Percentiles rank a stretch among this genome's conserved stretches.
phyloP scores from a whole-genome alignment of 176 grass and related monocot genomes.

The Tuctoria greenei region DNA sequence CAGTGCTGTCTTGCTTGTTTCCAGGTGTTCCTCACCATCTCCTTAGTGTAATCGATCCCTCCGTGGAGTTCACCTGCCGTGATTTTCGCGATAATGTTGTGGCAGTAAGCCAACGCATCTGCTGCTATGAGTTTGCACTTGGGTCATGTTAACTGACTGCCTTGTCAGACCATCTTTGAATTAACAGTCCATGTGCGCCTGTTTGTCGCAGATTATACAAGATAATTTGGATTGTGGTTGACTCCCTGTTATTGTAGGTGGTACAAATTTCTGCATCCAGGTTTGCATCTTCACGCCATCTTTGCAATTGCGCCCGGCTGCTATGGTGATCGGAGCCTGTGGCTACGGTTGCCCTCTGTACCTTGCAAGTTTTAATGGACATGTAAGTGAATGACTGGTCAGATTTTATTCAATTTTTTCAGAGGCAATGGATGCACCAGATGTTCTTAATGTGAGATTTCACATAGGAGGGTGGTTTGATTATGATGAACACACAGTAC shows the following conservation, averaged over 20 bases:
- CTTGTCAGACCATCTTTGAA: neutral
- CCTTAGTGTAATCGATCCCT: conserved; percentile 68
- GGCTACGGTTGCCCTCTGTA: too few relatives aligned
- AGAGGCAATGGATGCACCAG: too few relatives aligned
- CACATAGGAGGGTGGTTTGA: too few relatives aligned
- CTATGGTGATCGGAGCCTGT: too few relatives aligned
- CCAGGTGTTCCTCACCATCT: conserved; percentile 85
- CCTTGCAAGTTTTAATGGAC: too few relatives aligned
- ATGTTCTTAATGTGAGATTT: too few relatives aligned
- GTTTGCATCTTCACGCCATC: conserved; percentile 29
- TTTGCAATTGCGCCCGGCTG: too few relatives aligned
- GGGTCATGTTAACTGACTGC: conserved; percentile 7
- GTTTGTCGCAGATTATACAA: conserved; percentile 63
- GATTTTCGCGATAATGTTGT: conserved; percentile 66
- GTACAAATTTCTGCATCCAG: conserved; percentile 98
- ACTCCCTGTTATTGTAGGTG: conserved; percentile 86
- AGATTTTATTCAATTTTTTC: too few relatives aligned
- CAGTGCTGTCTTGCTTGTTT: neutral
- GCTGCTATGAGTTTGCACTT: conserved; percentile 2
- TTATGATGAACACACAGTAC: too few relatives aligned
- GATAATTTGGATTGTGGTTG: conserved; percentile 62
- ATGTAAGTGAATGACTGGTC: too few relatives aligned
- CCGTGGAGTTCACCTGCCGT: conserved; percentile 74
- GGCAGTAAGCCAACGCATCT: conserved; percentile 39
- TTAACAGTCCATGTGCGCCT: neutral